Conservation (phyloP, 768 basidiomycete species). For the Trametes maxima region DNA sequence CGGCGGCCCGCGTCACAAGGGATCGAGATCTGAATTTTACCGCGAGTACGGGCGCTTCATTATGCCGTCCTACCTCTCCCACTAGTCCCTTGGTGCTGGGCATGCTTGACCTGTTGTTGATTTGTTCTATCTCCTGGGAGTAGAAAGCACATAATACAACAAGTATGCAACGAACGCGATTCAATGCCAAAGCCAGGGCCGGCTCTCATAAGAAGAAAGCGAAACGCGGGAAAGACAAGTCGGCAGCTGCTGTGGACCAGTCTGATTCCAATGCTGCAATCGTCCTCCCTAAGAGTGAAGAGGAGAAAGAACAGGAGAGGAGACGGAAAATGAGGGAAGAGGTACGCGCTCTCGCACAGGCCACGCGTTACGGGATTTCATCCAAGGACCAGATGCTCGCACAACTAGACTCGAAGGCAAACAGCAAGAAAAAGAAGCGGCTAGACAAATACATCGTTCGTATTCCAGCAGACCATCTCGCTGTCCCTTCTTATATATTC, state of each 20-base stretch:
- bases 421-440: slow-evolving; percentile 82
- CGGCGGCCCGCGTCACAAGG: background rate
- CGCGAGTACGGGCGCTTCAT: background rate
- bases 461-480: slow-evolving; percentile 3
- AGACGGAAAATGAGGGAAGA: slow-evolving; percentile 63
- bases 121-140: no score
- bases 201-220: slow-evolving; percentile 33
- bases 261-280: slow-evolving; percentile 61
- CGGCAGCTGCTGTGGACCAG: slow-evolving; percentile 25
- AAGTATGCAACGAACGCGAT: slow-evolving; percentile 23
- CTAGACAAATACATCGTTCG: slow-evolving; percentile 91
- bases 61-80: background rate
- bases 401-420: slow-evolving; percentile 72
- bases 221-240: slow-evolving; percentile 17
- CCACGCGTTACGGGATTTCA: background rate
- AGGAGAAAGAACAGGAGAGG: slow-evolving; percentile 60
- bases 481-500: slow-evolving; percentile 1
- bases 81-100: background rate
- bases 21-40: slow-evolving; percentile 27
- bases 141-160: no score
- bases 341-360: slow-evolving; percentile 41
- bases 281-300: slow-evolving; percentile 57
- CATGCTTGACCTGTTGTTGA: background rate
- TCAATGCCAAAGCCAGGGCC: slow-evolving; percentile 33
- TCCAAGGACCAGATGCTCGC: slow-evolving; percentile 28